Base-by-base conservation (phyloP, 768 basidiomycete genomes). In the Mycena amicta region DNA sequence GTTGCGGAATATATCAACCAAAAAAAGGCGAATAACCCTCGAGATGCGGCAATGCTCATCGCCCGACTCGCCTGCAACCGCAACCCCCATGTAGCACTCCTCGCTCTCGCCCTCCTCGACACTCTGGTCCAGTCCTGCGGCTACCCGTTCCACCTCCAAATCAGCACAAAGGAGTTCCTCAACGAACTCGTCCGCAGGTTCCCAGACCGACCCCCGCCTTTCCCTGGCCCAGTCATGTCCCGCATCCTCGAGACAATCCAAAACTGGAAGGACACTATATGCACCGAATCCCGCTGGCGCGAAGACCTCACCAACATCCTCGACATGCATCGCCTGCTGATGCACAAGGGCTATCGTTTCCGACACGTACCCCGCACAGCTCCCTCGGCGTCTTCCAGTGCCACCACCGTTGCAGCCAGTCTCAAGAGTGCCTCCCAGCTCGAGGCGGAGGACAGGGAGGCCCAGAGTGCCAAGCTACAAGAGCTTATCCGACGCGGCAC, bases 141-240 rank as follows among this genome's bases (percentile, higher is more conserved):
- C 72, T 99, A 99, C 75, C 88, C 96, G 0, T 90, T 99, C 57
- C 97, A 98, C 71, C 87, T 99, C 23, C 97, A 99, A 72, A 91
- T 98, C 66, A 81, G 90, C 18, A 98, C 96, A 40, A 98, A 99
- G 70, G 97, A 98, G 68, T 99, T 98, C 70, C 80, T 98, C 18
- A 99, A 99, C 74, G 97, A 98, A 71, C 88, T 99, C 70, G 97
- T 99, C 25, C 88, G 96, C 50, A 86, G 95, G 65, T 98, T 99
- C 72, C 97, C 97, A 5, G 97, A 99, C 75, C 86, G 96, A 45
- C 97, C 97, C 2, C 96, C 97, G 0, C 91, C 93, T 1, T 94
- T 95, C 71, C 93, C 93, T 0, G 92, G 93, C 2, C 89, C 93
- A 22, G 92, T 97, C 65, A 99, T 98, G 96, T 85, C 88, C 1